Base-by-base conservation (phyloP, 2,329 filamentous ascomycete genomes). In the Tolypocladium ophioglossoides region DNA sequence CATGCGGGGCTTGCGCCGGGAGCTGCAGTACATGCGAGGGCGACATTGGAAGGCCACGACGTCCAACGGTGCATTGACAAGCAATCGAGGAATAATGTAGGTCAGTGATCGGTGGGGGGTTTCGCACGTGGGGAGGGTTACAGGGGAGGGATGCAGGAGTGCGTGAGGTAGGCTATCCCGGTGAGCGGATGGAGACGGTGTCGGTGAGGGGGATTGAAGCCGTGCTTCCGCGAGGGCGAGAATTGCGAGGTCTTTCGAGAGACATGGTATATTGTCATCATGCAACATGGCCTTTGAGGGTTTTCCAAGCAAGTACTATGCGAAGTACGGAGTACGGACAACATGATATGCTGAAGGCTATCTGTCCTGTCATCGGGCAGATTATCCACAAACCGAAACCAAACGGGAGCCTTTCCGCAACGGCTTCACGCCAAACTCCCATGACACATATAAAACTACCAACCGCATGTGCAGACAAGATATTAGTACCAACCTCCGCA, bases 321-420 rank as follows among this genome's bases (percentile, higher is more conserved):
- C n/a, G n/a, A n/a, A n/a, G n/a, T n/a, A n/a, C 3, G 14, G 14
- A 6, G 3, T 16, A 7, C 12, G 1, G 16, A 14, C 12, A 2
- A 35, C 35, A 18, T 35, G 32, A 35, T 11, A 35, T 14, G 34
- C 34, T 35, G 12, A 16, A 14, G 34, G 34, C 11, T 20, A 24
- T 14, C 11, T n/a, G n/a, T n/a, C n/a, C 10, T 5, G 39, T 22
- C 8, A 14, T 41, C 6, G n/a, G 24, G n/a, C 1, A 3, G 10
- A 16, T 24, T 3, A 2, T 7, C 40, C 14, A 4, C 40, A 18
- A 44, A 5, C 7, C 40, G 40, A 30, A 16, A 20, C 22, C 40
- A 27, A 16, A 18, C 40, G 40, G 40, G 14, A 40, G 4, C 11
- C 11, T 9, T 22, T 44, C 20, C 40, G 40, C 40, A 16, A 24